Base-by-base conservation (phyloP, 805 yeast genomes). In the Citeromyces matritensis region DNA sequence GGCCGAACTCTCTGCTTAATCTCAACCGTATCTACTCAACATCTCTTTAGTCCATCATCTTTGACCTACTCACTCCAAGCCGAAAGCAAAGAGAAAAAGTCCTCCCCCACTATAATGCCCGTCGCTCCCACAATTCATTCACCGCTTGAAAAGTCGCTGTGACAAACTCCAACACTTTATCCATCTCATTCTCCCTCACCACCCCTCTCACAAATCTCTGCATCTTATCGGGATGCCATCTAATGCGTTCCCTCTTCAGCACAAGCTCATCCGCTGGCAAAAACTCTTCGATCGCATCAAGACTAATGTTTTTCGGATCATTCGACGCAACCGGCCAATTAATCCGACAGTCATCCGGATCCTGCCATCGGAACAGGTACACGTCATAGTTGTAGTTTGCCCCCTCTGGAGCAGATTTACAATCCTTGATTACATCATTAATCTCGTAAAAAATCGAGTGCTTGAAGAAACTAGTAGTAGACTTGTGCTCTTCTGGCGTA, bases 191-290 rank as follows among this genome's bases (percentile, higher is more conserved):
- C 35, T 9, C 32, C 29, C 21, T 19, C 11, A 10, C 25, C n/a
- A n/a, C n/a, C n/a, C n/a, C n/a, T 34, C 46, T 37, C 24, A 26
- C 3, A 57, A 42, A 13, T 10, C 13, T 25, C 44, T 45, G 42
- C 73, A 76, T 66, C 42, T 63, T 65, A 43, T 76, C 85, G 1
- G 85, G 85, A 45, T 76, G 85, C 84, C 84, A 76, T 37, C 68
- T 49, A 5, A 75, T 47, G 33, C 84, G 46, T 40, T 76, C 84
- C 19, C 36, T 40, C 35, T 63, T 69, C 15, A 58, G 36, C 2
- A 38, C 13, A 3, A 9, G 12, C 11, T 25, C 39, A 29, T 25
- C 17, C 14, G 12, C 24, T 7, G 29, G 24, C 7, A 47, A 27
- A 27, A 51, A 49, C 2, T 12, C 4, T 10, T 31, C 15, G 6